Base-by-base conservation (phyloP, 2,329 filamentous ascomycete species). In the Ophiosphaerella korrae region DNA sequence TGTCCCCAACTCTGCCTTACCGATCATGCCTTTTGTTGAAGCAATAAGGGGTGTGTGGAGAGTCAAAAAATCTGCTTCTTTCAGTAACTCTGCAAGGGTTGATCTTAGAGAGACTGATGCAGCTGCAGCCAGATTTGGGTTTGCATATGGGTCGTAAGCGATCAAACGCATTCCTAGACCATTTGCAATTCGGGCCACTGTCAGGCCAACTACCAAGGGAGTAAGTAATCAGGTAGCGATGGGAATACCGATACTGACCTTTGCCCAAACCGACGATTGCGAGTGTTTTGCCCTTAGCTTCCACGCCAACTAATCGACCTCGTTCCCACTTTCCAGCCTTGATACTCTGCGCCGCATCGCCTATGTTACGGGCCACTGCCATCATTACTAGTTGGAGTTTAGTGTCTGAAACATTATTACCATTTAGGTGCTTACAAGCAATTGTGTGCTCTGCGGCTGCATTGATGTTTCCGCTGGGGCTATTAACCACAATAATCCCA, bases 181-280 rank as follows among this genome's bases (percentile, higher is more conserved):
- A 45, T 86, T 87, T 7, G 87, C 88, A 77, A 91, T 88, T n/a
- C 88, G 80, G 14, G 89, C 90, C 13, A 93, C 89, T 43, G 88
- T 89, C 67, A 92, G 79, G 18, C 90, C 90, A 24, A 93, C 83
- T 84, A 45, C 13, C 8, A 29, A 8, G 26, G 26, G 11, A 8
- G 26, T 29, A 11, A 29, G 26, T 7, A 11, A 7, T 29, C 11
- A 3, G 7, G 11, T 29, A 29, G 6, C 11, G 12, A 42, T 18
- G 1, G 3, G 39, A 14, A 31, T 14, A 18, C 9, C 16, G 6
- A 13, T 7, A 37, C 55, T 37, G 66, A 82, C 82, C 89, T 76
- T 92, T 92, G n/a, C 90, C 90, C 23, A 92, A 75, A 1, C 90
- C 90, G 34, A 94, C 84, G 42, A 93, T 87, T 1, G 86, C 88